Base-by-base conservation (phyloP, 2,329 filamentous ascomycete genomes). In the Trichoderma sp. region DNA sequence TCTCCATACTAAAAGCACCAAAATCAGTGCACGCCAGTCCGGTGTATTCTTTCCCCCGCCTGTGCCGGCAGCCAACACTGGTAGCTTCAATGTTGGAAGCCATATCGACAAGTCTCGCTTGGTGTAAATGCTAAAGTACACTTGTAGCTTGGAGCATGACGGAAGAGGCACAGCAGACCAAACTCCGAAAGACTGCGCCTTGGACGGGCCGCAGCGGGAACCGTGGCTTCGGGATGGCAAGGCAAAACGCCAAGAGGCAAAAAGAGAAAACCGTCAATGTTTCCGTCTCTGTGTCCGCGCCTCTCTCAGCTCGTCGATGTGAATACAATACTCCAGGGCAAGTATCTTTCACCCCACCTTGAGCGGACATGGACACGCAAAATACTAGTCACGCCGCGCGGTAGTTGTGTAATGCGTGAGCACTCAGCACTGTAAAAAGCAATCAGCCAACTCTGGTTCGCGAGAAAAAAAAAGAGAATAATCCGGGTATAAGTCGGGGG, bases 181-280 rank as follows among this genome's bases (percentile, higher is more conserved):
- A 63, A 63, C 30, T n/a, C 58, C 39, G 57, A 57, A n/a, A 8
- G 39, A 43, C 65, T 23, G 26, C 68, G 58, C 67, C n/a, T 71
- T 67, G 17, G 55, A 67, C 69, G 69, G 69, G 69, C 69, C 69
- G 69, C 55, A 43, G 69, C 32, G 62, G 62, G 69, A 65, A 50
- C 20, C 39, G 53, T 50, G 62, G 62, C 28, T 17, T 47, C 8
- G 20, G n/a, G 53, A 23, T 68, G 63, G 3, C 63, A 55, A n/a
- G 47, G 47, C 13, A 67, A 26, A 43, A 36, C 55, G 64, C 28
- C 61, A 50, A 50, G 8, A 50, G n/a, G 43, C 43, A 47, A 20
- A 47, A 47, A 50, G 28, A 62, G 39, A 39, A 61, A 17, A 20
- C 28, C 2, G 13, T 15, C 4, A 26, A 39, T 7, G 1, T 47